Evolutionary conservation across 108 stramenopile species (phyloP), one percentile per base, ranked within the genome.

Genomic region (Cyclostephanos tholiformis): DNA sequence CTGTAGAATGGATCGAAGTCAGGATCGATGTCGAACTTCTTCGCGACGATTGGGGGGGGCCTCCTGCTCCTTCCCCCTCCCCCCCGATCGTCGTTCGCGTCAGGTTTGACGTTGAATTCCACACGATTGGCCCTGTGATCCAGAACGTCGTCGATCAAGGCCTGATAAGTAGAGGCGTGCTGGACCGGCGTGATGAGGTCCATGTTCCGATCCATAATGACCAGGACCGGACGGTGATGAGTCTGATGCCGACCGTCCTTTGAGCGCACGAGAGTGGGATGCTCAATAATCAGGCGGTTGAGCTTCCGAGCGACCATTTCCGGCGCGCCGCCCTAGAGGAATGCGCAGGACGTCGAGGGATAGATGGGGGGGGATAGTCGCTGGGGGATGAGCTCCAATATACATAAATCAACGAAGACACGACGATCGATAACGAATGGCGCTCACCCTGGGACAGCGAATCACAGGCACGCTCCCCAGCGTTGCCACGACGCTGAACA

Each of bases 251-350:
- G 16, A 52, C 57, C 53, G 32, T 50, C 73, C 39, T 63, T 61
- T 9, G 65, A 46, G 10, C 88, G 72, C 14, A 87, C 67, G 49
- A 91, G 67, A 6, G 90, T 89, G 20, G 94, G 91, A 76, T 95
- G 94, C 58, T 95, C 94, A 59, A 83, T 84, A 63, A 97, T 77
- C 81, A 97, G 83, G 69, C 82, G 82, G 67, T 86, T 91, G 20
- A 98, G 79, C 66, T 96, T 92, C 25, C 95, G 88, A 30, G 96
- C 97, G 14, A 98, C 95, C 97, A 97, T 97, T 90, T 97, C 97
- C 1, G 97, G 92, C 3, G 95, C 89, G 19, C 97, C 98, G 9
- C 97, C 97, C 89, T 89, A 44, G 10, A 25, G n/a, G 51, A 14
- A 7, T 32, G 4, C n/a, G 22, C 6, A 19, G 29, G 39, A 2